Conservation (phyloP, 176 grass and related monocot genomes). For the Paspalum notatum region DNA sequence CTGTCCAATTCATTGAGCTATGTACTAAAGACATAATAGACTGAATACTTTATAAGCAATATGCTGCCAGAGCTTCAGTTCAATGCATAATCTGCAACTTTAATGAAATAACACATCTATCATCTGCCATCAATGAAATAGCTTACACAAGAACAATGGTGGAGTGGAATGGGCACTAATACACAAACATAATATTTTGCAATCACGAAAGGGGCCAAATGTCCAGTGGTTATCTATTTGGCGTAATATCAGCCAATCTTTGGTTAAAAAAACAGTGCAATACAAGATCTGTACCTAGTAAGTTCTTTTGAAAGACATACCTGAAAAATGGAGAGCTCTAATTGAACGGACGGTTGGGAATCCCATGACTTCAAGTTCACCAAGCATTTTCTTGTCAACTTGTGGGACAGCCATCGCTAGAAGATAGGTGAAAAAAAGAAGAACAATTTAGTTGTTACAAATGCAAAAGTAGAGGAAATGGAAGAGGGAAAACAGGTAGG, state of each 20-base stretch:
- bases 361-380: slow-evolving; percentile 84
- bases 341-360: slow-evolving; percentile 70
- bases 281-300: slow-evolving; percentile 6
- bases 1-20: slow-evolving; percentile 18
- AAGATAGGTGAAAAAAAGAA: slow-evolving; percentile 16
- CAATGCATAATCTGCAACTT: slow-evolving; percentile 23
- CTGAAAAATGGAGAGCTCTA: slow-evolving; percentile 85
- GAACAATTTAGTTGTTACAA: neutral
- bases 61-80: neutral
- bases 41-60: slow-evolving; percentile 18
- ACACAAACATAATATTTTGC: neutral
- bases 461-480: slow-evolving; percentile 3
- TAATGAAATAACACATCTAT: slow-evolving; percentile 1
- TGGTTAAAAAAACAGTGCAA: neutral
- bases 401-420: slow-evolving; percentile 69
- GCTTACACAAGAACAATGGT: neutral
- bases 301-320: slow-evolving; percentile 52
- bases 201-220: neutral
- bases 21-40: slow-evolving; percentile 33
- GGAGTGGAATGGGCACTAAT: neutral
- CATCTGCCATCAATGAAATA: slow-evolving; percentile 8
- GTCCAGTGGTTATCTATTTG: neutral
- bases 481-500: neutral
- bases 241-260: neutral
- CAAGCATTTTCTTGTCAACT: slow-evolving; percentile 76